Base-by-base conservation (phyloP, 495 filamentous ascomycete genomes). In the Terfezia claveryi region DNA sequence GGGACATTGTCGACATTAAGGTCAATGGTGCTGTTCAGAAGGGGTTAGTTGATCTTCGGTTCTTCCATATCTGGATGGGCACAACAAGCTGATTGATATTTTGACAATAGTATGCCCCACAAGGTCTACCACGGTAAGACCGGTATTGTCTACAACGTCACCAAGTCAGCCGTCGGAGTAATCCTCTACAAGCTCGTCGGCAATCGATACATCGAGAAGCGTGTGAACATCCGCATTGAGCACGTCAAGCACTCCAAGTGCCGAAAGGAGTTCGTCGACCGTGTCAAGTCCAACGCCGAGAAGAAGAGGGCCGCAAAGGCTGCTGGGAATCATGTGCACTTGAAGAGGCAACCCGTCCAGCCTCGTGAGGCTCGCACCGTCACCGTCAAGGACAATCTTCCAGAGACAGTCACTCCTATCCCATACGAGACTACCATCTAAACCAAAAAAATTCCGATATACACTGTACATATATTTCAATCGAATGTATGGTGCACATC, bases 91-190 rank as follows among this genome's bases (percentile, higher is more conserved):
- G 16, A 38, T n/a, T 10, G 8, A 20, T 20, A 55, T 20, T 50
- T 37, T 14, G 49, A 11, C 38, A 55, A 55, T 49, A 89, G 85
- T 76, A 89, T 94, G 86, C 88, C 89, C 65, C 85, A 89, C 82
- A 95, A 95, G 78, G 83, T 93, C 74, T 94, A 92, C 81, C 87
- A 94, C 76, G 87, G 87, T 66, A 94, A 94, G 82, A 95, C 87
- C 59, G 88, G 87, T 68, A 84, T 95, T 64, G 75, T 95, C 75
- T 94, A 94, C 80, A 95, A 94, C 76, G 87, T 94, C 62, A 94
- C 89, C 69, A 92, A 94, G 78, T 83, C 77, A 68, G 82, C 82
- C 62, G 85, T 96, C 67, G 91, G 91, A 69, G 85, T 98, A 71
- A 92, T 95, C 74, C 82, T 98, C 71, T 88, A 95, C 83, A 94